A percentile compares a stretch with the other conserved stretches of the same genome.
These are phyloP conservation scores for Phialophora tarda DNA, from an alignment of 2,329 filamentous ascomycete genomes.

Conservation along the genomic window DNA sequence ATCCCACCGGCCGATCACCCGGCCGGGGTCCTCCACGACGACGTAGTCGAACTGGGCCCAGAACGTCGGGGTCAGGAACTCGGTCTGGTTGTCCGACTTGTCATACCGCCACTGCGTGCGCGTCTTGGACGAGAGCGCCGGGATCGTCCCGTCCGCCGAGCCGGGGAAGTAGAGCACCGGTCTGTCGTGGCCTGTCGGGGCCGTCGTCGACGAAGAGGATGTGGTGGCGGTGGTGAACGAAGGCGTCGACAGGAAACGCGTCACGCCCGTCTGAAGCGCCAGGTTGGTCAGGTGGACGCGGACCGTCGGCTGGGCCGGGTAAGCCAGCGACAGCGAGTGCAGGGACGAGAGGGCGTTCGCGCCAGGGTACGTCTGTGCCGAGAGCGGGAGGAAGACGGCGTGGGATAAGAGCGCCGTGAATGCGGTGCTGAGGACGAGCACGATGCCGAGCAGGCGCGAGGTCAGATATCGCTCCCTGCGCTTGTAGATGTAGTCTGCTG, in stretches of 20 bases:
- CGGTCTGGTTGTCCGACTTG: constrained; percentile 61
- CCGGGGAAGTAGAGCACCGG: constrained; percentile 38
- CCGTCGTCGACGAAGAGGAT: constrained; percentile 17
- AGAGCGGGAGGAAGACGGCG: constrained; percentile 76
- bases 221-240: background rate
- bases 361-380: constrained; percentile 91
- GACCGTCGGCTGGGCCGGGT: constrained; percentile 40
- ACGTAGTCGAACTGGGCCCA: constrained; percentile 66
- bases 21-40: constrained; percentile 58
- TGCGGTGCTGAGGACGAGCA: constrained; percentile 65
- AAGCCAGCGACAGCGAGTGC: constrained; percentile 43
- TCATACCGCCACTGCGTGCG: constrained; percentile 60
- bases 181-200: constrained; percentile 25
- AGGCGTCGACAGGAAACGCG: constrained; percentile 60
- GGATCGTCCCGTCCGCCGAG: constrained; percentile 35
- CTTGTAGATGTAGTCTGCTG: constrained; percentile 72
- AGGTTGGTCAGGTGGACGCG: constrained; percentile 65
- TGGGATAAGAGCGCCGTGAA: constrained; percentile 65
- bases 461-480: constrained; percentile 66
- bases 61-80: constrained; percentile 58
- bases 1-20: constrained; percentile 59
- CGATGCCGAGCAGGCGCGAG: constrained; percentile 61
- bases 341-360: constrained; percentile 71
- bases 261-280: constrained; percentile 67
- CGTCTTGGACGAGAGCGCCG: constrained; percentile 28